phyloP scores from a whole-genome alignment of 495 filamentous ascomycete genomes.

The Bryoglossum gracile region DNA sequence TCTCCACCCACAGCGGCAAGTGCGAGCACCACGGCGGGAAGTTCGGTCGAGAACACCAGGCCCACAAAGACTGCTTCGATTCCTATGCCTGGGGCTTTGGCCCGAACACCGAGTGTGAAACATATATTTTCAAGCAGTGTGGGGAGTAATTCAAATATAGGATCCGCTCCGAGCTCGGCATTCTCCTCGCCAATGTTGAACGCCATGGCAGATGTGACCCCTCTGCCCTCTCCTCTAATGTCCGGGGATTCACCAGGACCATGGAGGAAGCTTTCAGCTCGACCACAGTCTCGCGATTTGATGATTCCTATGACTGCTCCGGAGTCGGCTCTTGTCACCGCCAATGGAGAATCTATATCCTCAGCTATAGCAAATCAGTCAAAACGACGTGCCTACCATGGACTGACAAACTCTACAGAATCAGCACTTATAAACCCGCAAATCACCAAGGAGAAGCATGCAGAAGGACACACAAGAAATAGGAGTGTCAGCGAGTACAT shows the following conservation, averaged over 20 bases:
- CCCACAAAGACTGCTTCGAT: slow-evolving; percentile 18
- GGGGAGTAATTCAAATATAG: slow-evolving; percentile 40
- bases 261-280: slow-evolving; percentile 48
- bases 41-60: slow-evolving; percentile 32
- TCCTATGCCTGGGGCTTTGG: slow-evolving; percentile 34
- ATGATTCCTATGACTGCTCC: slow-evolving; percentile 32
- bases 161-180: slow-evolving; percentile 44
- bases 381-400: slow-evolving; percentile 46
- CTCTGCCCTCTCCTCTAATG: slow-evolving; percentile 81
- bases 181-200: slow-evolving; percentile 66
- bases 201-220: slow-evolving; percentile 85
- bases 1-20: slow-evolving; percentile 21
- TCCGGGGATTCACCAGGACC: slow-evolving; percentile 64
- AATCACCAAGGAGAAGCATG: slow-evolving; percentile 34
- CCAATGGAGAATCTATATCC: slow-evolving; percentile 44
- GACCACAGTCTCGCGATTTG: slow-evolving; percentile 34
- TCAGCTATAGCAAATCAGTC: slow-evolving; percentile 39
- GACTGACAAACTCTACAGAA: slow-evolving; percentile 25
- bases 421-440: slow-evolving; percentile 14
- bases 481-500: slow-evolving; percentile 84
- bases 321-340: slow-evolving; percentile 38
- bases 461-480: slow-evolving; percentile 47
- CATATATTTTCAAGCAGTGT: slow-evolving; percentile 37
- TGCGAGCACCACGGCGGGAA: slow-evolving; percentile 12
- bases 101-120: slow-evolving; percentile 46